A percentile compares a stretch with the other conserved stretches of the same genome.
phyloP scores from a whole-genome alignment of 768 basidiomycete species.

The Podaxis mareebaensis region DNA sequence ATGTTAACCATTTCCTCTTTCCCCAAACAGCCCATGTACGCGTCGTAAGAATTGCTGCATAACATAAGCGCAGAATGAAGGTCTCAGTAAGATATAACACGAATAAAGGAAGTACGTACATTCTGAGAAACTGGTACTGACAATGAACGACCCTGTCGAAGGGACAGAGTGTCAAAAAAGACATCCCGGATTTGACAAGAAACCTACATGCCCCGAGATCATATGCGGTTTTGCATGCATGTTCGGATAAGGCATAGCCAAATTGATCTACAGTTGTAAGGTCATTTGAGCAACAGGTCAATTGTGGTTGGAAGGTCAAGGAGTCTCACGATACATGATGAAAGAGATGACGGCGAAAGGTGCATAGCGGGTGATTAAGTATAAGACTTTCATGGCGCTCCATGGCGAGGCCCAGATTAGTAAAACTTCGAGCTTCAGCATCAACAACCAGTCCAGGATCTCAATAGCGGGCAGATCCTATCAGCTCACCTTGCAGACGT shows the following conservation, averaged over 20 bases:
- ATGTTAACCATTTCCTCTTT: background rate
- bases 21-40: background rate
- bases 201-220: background rate
- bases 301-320: too few relatives aligned
- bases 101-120: background rate
- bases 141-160: background rate
- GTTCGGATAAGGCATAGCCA: background rate
- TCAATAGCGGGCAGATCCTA: background rate
- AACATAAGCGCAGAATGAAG: background rate
- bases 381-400: background rate
- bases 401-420: background rate
- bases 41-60: background rate
- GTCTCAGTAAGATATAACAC: background rate
- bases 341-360: background rate
- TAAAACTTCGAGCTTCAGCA: background rate
- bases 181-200: background rate
- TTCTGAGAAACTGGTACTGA: background rate
- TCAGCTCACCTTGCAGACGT: background rate
- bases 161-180: background rate
- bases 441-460: background rate
- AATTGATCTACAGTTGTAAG: background rate
- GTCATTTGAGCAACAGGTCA: background rate
- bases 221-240: background rate
- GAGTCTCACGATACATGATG: background rate
- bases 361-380: background rate